A percentile compares a stretch with the other conserved stretches of the same genome.
phyloP scores from a whole-genome alignment of 2,329 filamentous ascomycete genomes.

The Fonsecaea erecta region DNA sequence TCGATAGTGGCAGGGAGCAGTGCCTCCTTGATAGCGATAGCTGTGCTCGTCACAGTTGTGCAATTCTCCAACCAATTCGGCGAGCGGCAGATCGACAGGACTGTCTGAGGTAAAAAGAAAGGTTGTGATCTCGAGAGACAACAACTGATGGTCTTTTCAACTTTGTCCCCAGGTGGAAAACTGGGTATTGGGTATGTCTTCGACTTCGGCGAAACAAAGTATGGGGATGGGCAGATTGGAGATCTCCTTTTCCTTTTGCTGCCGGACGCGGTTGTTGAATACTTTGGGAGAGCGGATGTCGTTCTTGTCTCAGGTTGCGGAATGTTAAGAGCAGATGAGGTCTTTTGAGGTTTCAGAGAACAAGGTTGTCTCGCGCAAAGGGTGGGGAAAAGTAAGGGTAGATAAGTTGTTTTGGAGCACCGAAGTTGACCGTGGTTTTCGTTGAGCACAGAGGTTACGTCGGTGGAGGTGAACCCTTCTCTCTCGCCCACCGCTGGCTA shows the following conservation, averaged over 20 bases:
- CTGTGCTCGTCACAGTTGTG: conserved; percentile 20
- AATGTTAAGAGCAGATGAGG: conserved; percentile 23
- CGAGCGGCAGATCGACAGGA: conserved; percentile 36
- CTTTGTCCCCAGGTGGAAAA: background rate
- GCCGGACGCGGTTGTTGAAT: background rate
- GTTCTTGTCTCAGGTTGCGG: conserved; percentile 20
- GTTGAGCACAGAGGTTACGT: conserved; percentile 26
- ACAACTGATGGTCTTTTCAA: background rate
- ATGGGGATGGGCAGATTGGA: background rate
- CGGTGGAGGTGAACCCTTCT: conserved; percentile 29
- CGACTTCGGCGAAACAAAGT: background rate
- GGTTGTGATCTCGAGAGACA: conserved; percentile 15
- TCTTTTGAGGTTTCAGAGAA: conserved; percentile 22
- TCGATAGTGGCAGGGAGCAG: conserved; percentile 31
- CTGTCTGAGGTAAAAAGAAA: conserved; percentile 19
- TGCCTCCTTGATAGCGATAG: conserved; percentile 32
- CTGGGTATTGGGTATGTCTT: background rate
- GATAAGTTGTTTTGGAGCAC: conserved; percentile 30
- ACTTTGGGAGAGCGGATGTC: background rate
- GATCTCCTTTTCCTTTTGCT: background rate
- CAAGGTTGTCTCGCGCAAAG: conserved; percentile 16
- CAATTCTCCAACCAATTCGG: conserved; percentile 32
- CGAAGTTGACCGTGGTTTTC: conserved; percentile 5
- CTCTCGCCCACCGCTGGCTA: conserved; percentile 1
- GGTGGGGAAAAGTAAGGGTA: conserved; percentile 33